Evolutionary conservation across 345 rosid species (phyloP).

Genomic region (Chamaenerion angustifolium): DNA sequence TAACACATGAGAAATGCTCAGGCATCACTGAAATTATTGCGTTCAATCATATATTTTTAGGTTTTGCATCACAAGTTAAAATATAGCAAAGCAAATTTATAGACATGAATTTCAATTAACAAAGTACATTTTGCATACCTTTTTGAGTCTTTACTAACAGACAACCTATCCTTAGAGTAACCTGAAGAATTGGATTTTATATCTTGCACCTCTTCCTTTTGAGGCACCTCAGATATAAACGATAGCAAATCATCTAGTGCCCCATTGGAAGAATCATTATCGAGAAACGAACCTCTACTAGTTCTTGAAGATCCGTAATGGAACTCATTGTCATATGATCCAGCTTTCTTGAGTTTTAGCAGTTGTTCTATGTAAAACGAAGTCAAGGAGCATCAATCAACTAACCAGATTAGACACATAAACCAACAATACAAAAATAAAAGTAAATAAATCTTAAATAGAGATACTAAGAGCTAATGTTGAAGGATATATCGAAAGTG

Average conservation of each 20-base stretch:
- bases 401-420: slow-evolving; percentile 4
- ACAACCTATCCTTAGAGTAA: slow-evolving; percentile 19
- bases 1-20: too few species aligned
- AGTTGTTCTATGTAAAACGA: slow-evolving; percentile 43
- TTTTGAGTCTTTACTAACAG: slow-evolving; percentile 14
- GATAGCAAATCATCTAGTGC: slow-evolving; percentile 44
- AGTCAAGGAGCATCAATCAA: slow-evolving; percentile 44
- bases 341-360: slow-evolving; percentile 34
- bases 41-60: not conserved
- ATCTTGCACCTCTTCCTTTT: slow-evolving; percentile 22
- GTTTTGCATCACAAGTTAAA: not conserved
- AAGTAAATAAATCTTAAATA: not conserved
- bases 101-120: not conserved
- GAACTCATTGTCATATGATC: slow-evolving; percentile 28
- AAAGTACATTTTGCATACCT: slow-evolving; percentile 16
- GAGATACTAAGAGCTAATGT: not conserved
- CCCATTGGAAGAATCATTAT: slow-evolving; percentile 21
- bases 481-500: slow-evolving; percentile 49
- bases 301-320: slow-evolving; percentile 32
- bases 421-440: not conserved
- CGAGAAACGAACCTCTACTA: slow-evolving; percentile 8
- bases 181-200: slow-evolving; percentile 15
- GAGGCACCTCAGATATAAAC: slow-evolving; percentile 29
- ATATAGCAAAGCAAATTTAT: not conserved
- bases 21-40: too few species aligned